Evolutionary conservation across 163 green algal genomes (phyloP), one percentile per base, ranked within the genome.

Genomic region (Scenedesmus sp.): DNA sequence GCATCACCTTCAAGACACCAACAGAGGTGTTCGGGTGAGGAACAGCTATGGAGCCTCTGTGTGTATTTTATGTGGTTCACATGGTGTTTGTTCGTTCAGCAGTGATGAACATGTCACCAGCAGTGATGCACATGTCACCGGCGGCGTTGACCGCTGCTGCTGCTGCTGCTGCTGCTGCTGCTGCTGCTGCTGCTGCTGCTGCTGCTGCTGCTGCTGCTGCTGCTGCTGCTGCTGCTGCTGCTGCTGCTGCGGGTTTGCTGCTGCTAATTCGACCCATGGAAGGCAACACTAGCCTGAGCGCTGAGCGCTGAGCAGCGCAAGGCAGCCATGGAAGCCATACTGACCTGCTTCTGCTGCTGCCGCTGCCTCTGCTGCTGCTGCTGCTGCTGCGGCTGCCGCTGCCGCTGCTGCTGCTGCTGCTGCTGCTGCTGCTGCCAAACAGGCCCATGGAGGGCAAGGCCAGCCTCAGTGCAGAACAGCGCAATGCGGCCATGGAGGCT

Each of bases 21-120:
- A 94, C 97, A 66, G 96, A 98, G 0, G 20, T 96, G 9, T 98
- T 98, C 87, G 97, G 97, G 88, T 95, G 64, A 90, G 93, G n/a
- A 9, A 10, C 1, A 23, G 16, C 18, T 8, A 77, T n/a, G 67
- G 10, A 26, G 67, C 18, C 18, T 8, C 56, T 6, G 8, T 9
- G 59, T 15, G 20, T 16, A 4, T 73, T 26, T 64, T n/a, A 64
- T 87, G 7, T 4, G 34, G 46, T 10, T 12, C 46, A 86, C 15
- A 73, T 46, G 16, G 62, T 73, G 59, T 64, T 64, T 64, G 59
- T 64, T 64, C 34, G 34, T 46, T 46, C 34, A 46, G 34, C 34
- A 46, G 34, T 46, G 34, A 46, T 46, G 34, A 0, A 46, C 34
- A 46, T 46, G 34, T 46, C 34, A 46, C 34, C 34, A 46, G 34